Conservation (phyloP, 345 rosid genomes). For the Angophora floribunda region DNA sequence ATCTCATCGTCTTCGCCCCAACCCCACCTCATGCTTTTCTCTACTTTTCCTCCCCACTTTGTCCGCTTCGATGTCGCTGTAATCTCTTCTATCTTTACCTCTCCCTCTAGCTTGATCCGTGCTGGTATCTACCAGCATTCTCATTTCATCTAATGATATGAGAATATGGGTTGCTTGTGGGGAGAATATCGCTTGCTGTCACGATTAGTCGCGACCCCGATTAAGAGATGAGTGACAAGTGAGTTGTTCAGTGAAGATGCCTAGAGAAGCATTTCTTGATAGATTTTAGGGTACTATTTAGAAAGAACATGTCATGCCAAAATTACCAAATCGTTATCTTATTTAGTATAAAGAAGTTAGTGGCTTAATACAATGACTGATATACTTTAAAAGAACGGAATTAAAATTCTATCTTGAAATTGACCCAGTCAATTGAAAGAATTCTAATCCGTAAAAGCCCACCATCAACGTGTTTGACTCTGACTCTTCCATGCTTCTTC, state of each 20-base stretch:
- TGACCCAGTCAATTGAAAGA: neutral
- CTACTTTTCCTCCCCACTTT: neutral
- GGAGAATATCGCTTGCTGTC: neutral
- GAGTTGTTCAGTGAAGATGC: too few relatives aligned
- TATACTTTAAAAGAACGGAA: too few relatives aligned
- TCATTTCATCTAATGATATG: neutral
- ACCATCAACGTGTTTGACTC: neutral
- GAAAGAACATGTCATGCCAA: neutral
- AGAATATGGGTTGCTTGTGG: neutral
- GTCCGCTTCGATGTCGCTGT: neutral
- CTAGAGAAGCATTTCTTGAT: neutral
- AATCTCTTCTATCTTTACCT: neutral
- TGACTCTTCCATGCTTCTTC: too few relatives aligned
- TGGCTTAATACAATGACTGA: too few relatives aligned
- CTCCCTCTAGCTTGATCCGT: neutral
- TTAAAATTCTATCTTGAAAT: too few relatives aligned
- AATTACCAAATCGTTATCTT: too few relatives aligned
- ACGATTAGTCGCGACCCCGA: neutral
- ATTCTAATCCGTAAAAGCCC: neutral
- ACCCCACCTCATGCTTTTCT: neutral
- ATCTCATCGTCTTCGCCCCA: neutral
- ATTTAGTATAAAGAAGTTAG: too few relatives aligned
- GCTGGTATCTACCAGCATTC: neutral
- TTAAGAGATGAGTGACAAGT: neutral
- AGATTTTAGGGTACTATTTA: neutral